Evolutionary conservation across 352 stramenopile genomes (phyloP).

Genomic region (Phytophthora boehmeriae): DNA sequence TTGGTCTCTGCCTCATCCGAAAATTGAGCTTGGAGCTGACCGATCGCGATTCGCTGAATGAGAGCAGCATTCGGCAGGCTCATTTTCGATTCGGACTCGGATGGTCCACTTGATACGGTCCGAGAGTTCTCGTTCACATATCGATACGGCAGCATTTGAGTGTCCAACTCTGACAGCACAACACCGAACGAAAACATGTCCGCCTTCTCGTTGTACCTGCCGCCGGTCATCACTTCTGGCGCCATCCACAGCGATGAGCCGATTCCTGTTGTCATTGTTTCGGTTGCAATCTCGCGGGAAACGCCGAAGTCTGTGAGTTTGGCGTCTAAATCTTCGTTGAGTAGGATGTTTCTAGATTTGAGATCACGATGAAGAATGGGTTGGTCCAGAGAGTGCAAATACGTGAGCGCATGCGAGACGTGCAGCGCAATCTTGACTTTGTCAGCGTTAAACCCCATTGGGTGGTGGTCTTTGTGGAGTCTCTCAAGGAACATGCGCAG

Average conservation of each 20-base stretch:
- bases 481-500: slow-evolving; percentile 17
- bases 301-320: slow-evolving; percentile 1
- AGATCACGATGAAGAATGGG: background rate
- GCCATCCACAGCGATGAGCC: background rate
- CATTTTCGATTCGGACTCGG: background rate
- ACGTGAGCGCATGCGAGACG: background rate
- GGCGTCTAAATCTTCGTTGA: background rate
- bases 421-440: background rate
- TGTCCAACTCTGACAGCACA: slow-evolving; percentile 1
- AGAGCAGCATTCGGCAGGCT: background rate
- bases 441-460: background rate
- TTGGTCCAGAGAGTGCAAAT: background rate
- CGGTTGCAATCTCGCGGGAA: slow-evolving; percentile 1
- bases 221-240: background rate
- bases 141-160: slow-evolving; percentile 3
- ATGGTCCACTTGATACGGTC: slow-evolving; percentile 1
- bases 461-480: slow-evolving; percentile 1
- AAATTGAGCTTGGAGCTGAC: background rate
- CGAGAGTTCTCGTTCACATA: background rate
- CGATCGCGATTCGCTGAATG: background rate
- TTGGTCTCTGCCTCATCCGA: slow-evolving; percentile 1
- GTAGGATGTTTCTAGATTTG: background rate
- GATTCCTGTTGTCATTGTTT: background rate
- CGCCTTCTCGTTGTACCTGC: slow-evolving; percentile 4
- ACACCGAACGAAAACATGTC: slow-evolving; percentile 1